A percentile compares a stretch with the other conserved stretches of the same genome.
phyloP scores from a whole-genome alignment of 768 basidiomycete genomes.

The Calocera viscosa region DNA sequence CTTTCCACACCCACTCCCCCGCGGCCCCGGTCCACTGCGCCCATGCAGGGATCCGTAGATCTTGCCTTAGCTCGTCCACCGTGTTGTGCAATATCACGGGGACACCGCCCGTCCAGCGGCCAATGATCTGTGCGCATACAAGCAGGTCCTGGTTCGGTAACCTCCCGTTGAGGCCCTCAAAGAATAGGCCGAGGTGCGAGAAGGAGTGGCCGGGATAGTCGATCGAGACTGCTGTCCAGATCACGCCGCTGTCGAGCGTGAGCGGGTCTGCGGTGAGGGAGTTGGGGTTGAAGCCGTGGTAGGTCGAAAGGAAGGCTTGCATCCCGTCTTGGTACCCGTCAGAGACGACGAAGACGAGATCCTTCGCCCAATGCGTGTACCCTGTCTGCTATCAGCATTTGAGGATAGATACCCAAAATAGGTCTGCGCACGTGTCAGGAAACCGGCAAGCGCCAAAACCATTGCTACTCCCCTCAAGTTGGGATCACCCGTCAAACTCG shows the following conservation, averaged over 20 bases:
- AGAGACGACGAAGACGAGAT: slow-evolving; percentile 77
- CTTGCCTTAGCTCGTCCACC: slow-evolving; percentile 31
- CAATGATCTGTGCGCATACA: slow-evolving; percentile 65
- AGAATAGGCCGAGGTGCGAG: slow-evolving; percentile 88
- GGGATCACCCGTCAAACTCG: slow-evolving; percentile 41
- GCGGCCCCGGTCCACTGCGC: neutral
- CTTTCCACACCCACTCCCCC: slow-evolving; percentile 3
- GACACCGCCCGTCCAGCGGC: slow-evolving; percentile 59
- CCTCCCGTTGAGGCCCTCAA: slow-evolving; percentile 89
- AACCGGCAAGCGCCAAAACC: slow-evolving; percentile 73
- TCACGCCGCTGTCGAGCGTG: slow-evolving; percentile 61
- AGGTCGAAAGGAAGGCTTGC: slow-evolving; percentile 80
- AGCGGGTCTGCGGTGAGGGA: slow-evolving; percentile 57
- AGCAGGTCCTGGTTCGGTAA: slow-evolving; percentile 92
- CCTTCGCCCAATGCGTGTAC: slow-evolving; percentile 89
- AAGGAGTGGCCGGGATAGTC: slow-evolving; percentile 97
- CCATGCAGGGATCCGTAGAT: neutral
- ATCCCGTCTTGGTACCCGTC: slow-evolving; percentile 84
- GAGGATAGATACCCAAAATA: neutral
- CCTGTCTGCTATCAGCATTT: slow-evolving; percentile 33
- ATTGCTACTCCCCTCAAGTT: slow-evolving; percentile 81
- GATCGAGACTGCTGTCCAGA: slow-evolving; percentile 90
- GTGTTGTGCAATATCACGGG: slow-evolving; percentile 75
- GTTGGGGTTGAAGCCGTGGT: slow-evolving; percentile 46
- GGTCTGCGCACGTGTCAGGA: slow-evolving; percentile 54